phyloP scores from a whole-genome alignment of 2,329 filamentous ascomycete species.

The Raffaelea deltoideospora region DNA sequence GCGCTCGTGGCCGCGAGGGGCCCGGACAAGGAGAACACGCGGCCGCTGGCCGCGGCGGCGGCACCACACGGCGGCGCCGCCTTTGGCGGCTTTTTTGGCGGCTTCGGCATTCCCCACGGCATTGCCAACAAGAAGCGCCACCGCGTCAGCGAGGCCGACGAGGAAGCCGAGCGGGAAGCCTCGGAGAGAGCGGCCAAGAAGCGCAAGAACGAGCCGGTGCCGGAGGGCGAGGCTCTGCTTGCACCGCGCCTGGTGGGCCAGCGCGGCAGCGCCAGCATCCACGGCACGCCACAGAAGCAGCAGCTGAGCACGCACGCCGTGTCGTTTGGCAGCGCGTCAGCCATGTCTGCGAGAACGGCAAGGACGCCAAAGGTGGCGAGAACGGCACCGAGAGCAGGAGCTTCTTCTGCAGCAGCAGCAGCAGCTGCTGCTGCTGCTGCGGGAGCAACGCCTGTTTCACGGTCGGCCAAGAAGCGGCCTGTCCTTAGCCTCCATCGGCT shows the following conservation, averaged over 20 bases:
- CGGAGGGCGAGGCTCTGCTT: constrained; percentile 36
- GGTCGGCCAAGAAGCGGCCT: constrained; percentile 34
- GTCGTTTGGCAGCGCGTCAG: too few species aligned
- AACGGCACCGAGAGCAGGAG: neutral
- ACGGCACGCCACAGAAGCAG: constrained; percentile 5
- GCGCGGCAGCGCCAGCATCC: constrained; percentile 1
- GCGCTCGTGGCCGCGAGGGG: constrained; percentile 13
- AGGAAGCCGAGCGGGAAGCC: constrained; percentile 33
- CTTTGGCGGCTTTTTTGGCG: constrained; percentile 33
- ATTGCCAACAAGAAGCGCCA: constrained; percentile 52
- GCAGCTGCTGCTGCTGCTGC: too few species aligned
- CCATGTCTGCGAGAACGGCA: neutral
- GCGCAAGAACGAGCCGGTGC: constrained; percentile 31
- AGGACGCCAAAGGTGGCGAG: constrained; percentile 11
- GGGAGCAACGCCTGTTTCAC: constrained; percentile 32
- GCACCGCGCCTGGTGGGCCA: constrained; percentile 28
- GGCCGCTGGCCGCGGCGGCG: constrained; percentile 1
- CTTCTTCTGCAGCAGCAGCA: neutral
- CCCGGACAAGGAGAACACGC: constrained; percentile 40
- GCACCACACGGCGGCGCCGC: constrained; percentile 28
- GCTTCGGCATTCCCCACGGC: constrained; percentile 40
- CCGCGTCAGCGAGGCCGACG: constrained; percentile 40
- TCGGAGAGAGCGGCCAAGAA: constrained; percentile 42
- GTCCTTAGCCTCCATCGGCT: constrained; percentile 43
- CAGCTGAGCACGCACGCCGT: neutral